Percentiles rank a stretch among this genome's conserved stretches.
phyloP scores from a whole-genome alignment of 1,139 yeast species.

The Scheffersomyces insectosa region DNA sequence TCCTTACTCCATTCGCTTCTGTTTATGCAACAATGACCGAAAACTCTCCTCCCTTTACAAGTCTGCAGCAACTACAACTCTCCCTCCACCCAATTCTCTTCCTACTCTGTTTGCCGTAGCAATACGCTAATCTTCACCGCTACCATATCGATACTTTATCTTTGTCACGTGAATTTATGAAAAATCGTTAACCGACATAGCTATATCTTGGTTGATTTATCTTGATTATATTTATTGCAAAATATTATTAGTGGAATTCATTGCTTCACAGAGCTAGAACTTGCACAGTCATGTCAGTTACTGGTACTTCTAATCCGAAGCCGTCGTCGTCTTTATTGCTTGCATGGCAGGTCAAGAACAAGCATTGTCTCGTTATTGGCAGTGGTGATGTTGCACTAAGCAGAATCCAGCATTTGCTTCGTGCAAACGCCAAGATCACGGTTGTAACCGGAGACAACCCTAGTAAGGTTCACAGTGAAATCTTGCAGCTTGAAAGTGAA shows the following conservation, averaged over 20 bases:
- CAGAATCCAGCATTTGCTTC: conserved; percentile 63
- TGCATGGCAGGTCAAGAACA: conserved; percentile 71
- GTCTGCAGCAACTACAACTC: too few relatives aligned
- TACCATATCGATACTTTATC: too few relatives aligned
- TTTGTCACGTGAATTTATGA: too few relatives aligned
- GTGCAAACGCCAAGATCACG: conserved; percentile 70
- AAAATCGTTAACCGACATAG: too few relatives aligned
- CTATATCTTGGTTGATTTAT: too few relatives aligned
- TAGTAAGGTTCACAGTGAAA: conserved; percentile 43
- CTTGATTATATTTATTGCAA: too few relatives aligned
- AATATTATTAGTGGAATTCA: not conserved
- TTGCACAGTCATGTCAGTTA: not conserved
- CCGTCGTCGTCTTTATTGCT: conserved; percentile 68
- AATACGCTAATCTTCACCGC: too few relatives aligned
- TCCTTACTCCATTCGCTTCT: too few relatives aligned
- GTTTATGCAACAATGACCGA: too few relatives aligned
- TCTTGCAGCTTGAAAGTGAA: conserved; percentile 33
- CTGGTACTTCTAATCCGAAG: conserved; percentile 18
- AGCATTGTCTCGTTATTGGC: conserved; percentile 73
- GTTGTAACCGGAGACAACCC: conserved; percentile 40
- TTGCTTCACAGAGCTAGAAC: not conserved
- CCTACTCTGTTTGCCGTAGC: too few relatives aligned
- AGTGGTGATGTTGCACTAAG: conserved; percentile 83
- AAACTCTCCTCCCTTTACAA: too few relatives aligned
- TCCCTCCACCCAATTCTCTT: too few relatives aligned